These are phyloP conservation scores for Murraya koenigii DNA, from an alignment of 345 rosid species.

Conservation along the genomic window DNA sequence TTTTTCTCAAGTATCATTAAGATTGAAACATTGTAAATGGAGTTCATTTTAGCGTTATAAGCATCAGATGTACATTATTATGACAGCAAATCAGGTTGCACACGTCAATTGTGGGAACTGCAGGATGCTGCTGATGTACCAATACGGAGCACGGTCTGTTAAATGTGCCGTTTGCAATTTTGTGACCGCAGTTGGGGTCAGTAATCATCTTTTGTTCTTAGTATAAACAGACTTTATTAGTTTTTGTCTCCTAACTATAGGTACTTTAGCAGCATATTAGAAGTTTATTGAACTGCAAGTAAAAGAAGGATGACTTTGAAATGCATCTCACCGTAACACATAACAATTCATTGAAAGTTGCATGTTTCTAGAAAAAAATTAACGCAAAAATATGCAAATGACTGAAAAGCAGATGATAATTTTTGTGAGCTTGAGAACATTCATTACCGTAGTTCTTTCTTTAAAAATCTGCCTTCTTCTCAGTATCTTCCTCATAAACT, in stretches of 20 bases:
- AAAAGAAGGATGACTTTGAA: background rate
- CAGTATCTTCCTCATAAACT: background rate
- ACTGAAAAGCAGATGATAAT: background rate
- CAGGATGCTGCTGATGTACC: slow-evolving; percentile 95
- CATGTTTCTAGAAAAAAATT: background rate
- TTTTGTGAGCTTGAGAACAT: background rate
- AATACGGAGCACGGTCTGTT: slow-evolving; percentile 87
- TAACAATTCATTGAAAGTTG: background rate
- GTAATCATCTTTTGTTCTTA: slow-evolving; percentile 15
- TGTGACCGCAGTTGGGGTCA: slow-evolving; percentile 82
- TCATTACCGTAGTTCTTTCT: background rate
- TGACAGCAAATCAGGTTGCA: slow-evolving; percentile 91
- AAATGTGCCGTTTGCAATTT: slow-evolving; percentile 96
- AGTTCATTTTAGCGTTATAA: background rate
- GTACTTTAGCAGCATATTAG: background rate
- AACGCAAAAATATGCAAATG: background rate
- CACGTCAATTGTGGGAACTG: slow-evolving; percentile 94
- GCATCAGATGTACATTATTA: background rate
- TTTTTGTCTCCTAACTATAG: background rate
- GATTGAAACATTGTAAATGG: slow-evolving; percentile 4
- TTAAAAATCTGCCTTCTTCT: background rate
- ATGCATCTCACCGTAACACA: background rate
- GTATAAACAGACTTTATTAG: background rate
- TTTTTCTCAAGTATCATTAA: background rate
- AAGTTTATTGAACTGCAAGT: background rate